phyloP scores from a whole-genome alignment of 306 rosid species.

The Gastrolobium villosum region DNA sequence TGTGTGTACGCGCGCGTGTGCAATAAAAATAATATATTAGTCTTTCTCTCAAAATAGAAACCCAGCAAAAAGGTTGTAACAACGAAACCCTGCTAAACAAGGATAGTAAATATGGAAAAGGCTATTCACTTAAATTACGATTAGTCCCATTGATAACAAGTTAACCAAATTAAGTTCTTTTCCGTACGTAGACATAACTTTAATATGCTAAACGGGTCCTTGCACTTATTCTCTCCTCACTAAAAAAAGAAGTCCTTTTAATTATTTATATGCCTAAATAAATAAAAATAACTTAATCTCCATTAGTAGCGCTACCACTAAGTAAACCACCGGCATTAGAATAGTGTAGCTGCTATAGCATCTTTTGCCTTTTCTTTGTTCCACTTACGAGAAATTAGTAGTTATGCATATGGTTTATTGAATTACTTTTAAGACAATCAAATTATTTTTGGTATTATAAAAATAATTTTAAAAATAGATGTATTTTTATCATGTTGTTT shows the following conservation, averaged over 20 bases:
- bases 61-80: not conserved
- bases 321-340: conserved; percentile 36
- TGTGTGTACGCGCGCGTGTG: too few relatives aligned
- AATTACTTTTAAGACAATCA: not conserved
- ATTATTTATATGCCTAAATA: conserved; percentile 2
- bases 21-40: too few relatives aligned
- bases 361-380: conserved; percentile 34
- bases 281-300: conserved; percentile 29
- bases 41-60: too few relatives aligned
- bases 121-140: not conserved
- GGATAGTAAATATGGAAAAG: not conserved
- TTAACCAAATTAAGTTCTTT: not conserved
- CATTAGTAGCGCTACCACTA: conserved; percentile 32
- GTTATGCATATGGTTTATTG: not conserved
- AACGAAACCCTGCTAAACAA: not conserved
- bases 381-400: conserved; percentile 16
- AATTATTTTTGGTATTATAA: not conserved
- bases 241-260: not conserved
- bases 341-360: conserved; percentile 10
- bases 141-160: not conserved
- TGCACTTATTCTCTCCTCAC: not conserved
- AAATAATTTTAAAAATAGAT: too few relatives aligned
- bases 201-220: not conserved
- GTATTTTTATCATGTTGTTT: too few relatives aligned
- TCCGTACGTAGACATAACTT: not conserved